phyloP scores from a whole-genome alignment of 2,329 filamentous ascomycete species.

The Epichloe scottii region DNA sequence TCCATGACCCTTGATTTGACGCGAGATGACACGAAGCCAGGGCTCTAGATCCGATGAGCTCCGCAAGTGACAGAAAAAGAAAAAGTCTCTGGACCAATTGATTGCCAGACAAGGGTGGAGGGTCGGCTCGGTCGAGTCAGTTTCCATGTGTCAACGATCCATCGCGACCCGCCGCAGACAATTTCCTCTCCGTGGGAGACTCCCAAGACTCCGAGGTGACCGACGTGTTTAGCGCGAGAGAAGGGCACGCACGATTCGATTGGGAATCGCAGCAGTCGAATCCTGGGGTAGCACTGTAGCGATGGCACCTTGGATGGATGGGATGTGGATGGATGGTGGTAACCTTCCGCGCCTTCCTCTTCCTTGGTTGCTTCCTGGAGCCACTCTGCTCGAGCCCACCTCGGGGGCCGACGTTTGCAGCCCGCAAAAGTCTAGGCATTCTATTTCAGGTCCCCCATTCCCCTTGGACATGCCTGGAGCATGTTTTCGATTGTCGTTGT shows the following conservation, averaged over 20 bases:
- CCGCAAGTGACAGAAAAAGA: neutral
- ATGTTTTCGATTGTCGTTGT: neutral
- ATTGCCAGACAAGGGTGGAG: neutral
- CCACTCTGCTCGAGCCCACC: neutral
- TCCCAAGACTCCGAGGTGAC: neutral
- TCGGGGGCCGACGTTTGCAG: neutral
- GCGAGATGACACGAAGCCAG: neutral
- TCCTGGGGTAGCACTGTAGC: neutral
- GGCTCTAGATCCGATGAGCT: neutral
- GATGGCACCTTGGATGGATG: too few relatives aligned
- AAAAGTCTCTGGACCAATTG: neutral
- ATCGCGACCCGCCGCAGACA: slow-evolving; percentile 4
- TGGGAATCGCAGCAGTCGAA: neutral
- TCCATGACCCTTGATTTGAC: neutral
- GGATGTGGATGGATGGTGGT: neutral
- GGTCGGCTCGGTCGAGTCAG: slow-evolving; percentile 5
- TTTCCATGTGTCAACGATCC: slow-evolving; percentile 11
- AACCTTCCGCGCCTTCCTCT: neutral
- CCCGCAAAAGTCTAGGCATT: neutral
- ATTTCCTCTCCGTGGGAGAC: neutral
- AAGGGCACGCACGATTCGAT: too few relatives aligned
- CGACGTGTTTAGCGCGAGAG: neutral
- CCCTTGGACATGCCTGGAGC: too few relatives aligned
- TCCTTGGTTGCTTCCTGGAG: neutral
- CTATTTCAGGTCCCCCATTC: too few relatives aligned